phyloP scores from a whole-genome alignment of 2,329 filamentous ascomycete genomes.

The Botryotinia narcissicola region DNA sequence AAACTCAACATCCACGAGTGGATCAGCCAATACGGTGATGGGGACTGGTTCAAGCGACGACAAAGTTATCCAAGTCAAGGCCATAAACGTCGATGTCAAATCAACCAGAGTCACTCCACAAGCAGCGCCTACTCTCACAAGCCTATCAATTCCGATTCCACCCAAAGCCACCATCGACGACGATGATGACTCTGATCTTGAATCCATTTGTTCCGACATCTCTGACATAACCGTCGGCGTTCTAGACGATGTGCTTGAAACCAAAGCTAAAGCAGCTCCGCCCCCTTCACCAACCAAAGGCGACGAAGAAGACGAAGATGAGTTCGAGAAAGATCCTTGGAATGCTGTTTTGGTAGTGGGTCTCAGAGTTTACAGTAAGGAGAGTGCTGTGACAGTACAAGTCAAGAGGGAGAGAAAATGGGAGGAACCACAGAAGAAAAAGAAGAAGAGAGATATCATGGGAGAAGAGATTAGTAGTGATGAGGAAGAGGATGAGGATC shows the following conservation, averaged over 20 bases:
- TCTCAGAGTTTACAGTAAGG: constrained; percentile 58
- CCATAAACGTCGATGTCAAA: constrained; percentile 3
- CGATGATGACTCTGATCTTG: constrained; percentile 21
- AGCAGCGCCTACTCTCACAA: not conserved
- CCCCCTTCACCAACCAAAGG: constrained; percentile 21
- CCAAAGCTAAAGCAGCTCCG: constrained; percentile 21
- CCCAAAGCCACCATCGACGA: not conserved
- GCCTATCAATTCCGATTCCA: not conserved
- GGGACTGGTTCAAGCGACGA: not conserved
- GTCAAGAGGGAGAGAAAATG: constrained; percentile 31
- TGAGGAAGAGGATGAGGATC: constrained; percentile 23
- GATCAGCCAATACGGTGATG: not conserved
- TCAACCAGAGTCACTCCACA: not conserved
- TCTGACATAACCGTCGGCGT: constrained; percentile 26
- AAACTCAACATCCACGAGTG: not conserved
- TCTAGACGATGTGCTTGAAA: constrained; percentile 27
- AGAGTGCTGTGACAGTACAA: constrained; percentile 32
- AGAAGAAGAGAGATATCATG: constrained; percentile 39
- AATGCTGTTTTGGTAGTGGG: constrained; percentile 62
- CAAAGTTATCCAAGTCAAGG: constrained; percentile 6
- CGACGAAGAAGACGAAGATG: constrained; percentile 51
- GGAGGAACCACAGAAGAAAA: constrained; percentile 28
- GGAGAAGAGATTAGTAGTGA: constrained; percentile 49
- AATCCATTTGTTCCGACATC: constrained; percentile 29
- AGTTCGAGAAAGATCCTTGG: constrained; percentile 58